phyloP scores from a whole-genome alignment of 75 land plant species.

The Pinus taeda region DNA sequence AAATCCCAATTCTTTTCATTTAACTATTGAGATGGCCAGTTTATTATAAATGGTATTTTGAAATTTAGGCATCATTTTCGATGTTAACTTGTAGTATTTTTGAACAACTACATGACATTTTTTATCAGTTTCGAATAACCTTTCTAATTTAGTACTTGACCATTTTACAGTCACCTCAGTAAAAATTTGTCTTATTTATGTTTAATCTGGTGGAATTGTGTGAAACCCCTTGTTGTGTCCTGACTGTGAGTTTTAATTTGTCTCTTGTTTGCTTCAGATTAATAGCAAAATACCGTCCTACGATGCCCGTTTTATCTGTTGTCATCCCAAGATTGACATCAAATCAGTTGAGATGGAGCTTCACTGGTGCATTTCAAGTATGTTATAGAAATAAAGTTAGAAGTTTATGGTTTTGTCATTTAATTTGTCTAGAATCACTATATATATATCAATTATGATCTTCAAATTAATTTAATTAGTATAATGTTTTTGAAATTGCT shows the following conservation, averaged over 20 bases:
- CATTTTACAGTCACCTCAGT: no score
- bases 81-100: not conserved
- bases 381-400: not conserved
- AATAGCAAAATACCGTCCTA: constrained; percentile 74
- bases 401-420: no score
- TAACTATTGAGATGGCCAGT: not conserved
- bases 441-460: no score
- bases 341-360: constrained; percentile 45
- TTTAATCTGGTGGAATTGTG: not conserved
- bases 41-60: not conserved
- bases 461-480: no score
- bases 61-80: no score
- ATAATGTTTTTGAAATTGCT: no score
- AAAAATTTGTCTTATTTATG: no score
- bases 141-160: no score
- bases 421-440: no score
- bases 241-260: not conserved
- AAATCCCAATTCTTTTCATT: not conserved
- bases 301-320: constrained; percentile 67
- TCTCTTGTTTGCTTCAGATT: constrained; percentile 19
- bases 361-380: constrained; percentile 54
- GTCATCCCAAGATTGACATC: constrained; percentile 55
- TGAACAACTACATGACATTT: not conserved
- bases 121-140: not conserved
- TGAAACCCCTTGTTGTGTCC: not conserved